These are phyloP conservation scores for Claviceps humidiphila DNA, from an alignment of 2,329 filamentous ascomycete genomes.

Conservation along the genomic window DNA sequence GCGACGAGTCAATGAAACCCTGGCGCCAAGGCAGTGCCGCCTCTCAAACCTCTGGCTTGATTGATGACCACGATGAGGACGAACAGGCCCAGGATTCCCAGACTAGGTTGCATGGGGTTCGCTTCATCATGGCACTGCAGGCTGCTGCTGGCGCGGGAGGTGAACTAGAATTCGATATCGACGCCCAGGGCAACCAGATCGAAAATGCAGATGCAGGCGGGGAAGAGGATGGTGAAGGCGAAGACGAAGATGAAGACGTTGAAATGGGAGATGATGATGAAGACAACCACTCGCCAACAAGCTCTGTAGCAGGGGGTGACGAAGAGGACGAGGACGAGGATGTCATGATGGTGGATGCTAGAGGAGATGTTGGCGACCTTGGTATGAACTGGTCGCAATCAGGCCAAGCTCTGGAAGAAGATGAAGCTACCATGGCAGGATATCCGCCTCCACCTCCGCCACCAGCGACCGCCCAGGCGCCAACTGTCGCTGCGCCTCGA, in stretches of 20 bases:
- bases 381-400: conserved; percentile 38
- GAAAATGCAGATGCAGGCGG: conserved; percentile 47
- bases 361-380: conserved; percentile 30
- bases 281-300: conserved; percentile 21
- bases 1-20: conserved; percentile 77
- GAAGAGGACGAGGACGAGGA: conserved; percentile 40
- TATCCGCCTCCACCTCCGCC: conserved; percentile 55
- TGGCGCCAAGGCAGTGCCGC: conserved; percentile 82
- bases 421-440: conserved; percentile 66
- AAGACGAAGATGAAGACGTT: conserved; percentile 47
- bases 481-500: conserved; percentile 30
- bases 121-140: conserved; percentile 24
- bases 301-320: conserved; percentile 25
- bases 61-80: conserved; percentile 33
- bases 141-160: conserved; percentile 17
- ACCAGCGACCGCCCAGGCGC: conserved; percentile 47
- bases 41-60: conserved; percentile 46
- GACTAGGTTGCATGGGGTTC: conserved; percentile 17
- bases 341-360: conserved; percentile 43
- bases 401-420: conserved; percentile 58
- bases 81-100: conserved; percentile 31
- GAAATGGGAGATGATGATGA: conserved; percentile 29
- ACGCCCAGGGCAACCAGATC: conserved; percentile 27
- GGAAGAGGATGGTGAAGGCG: conserved; percentile 35
- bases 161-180: conserved; percentile 17